Percentiles rank a stretch among this genome's conserved stretches.
Evolutionary conservation across 371 early-diverging fungal genomes (phyloP).

Genomic region (Syncephalastrum sp.): DNA sequence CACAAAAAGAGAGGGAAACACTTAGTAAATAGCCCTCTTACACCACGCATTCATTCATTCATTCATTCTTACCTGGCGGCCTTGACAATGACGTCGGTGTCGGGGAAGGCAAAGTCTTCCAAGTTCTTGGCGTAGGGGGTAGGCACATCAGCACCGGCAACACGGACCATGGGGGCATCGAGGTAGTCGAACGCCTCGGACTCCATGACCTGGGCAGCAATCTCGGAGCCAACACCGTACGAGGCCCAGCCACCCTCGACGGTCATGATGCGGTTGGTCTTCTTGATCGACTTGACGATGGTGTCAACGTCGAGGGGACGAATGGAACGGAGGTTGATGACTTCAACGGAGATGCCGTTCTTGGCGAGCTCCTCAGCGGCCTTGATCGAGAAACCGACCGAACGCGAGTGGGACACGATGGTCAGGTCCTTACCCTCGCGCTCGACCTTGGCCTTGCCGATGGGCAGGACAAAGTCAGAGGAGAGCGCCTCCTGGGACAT

Average conservation of each 20-base stretch:
- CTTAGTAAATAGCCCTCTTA: neutral
- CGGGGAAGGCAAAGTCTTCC: slow-evolving; percentile 91
- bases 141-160: slow-evolving; percentile 98
- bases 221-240: slow-evolving; percentile 97
- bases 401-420: slow-evolving; percentile 93
- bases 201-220: slow-evolving; percentile 96
- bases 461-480: slow-evolving; percentile 88
- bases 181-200: slow-evolving; percentile 94
- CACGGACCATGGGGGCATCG: slow-evolving; percentile 93
- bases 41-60: neutral
- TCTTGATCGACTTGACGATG: slow-evolving; percentile 92
- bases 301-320: slow-evolving; percentile 96
- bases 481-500: slow-evolving; percentile 80
- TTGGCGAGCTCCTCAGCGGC: slow-evolving; percentile 90
- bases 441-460: slow-evolving; percentile 98
- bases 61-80: slow-evolving; percentile 43
- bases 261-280: slow-evolving; percentile 97
- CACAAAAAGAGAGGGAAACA: no score
- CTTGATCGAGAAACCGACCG: slow-evolving; percentile 89
- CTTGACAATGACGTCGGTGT: slow-evolving; percentile 80
- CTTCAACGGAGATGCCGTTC: slow-evolving; percentile 84
- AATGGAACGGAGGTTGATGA: slow-evolving; percentile 98
- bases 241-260: slow-evolving; percentile 99
- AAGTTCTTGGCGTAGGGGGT: slow-evolving; percentile 98
- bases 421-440: slow-evolving; percentile 92